Percentiles rank a stretch among this genome's conserved stretches.
Conservation (phyloP, 78 protist genomes). For the Mantamonas sphyraenae region DNA sequence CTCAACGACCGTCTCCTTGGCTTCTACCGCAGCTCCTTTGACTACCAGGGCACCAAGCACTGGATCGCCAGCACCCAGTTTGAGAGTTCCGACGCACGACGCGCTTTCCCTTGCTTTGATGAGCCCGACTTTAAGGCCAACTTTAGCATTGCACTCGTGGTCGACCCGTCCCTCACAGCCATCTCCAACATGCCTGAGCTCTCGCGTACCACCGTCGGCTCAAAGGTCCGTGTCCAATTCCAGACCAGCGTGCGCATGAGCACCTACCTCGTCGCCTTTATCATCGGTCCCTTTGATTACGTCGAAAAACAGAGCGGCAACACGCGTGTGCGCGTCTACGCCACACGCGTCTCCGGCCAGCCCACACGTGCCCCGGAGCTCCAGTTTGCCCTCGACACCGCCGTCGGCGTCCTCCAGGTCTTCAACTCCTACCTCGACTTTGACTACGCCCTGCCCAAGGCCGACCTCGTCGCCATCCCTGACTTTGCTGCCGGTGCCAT, state of each 20-base stretch:
- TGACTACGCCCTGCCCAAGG: conserved; percentile 2
- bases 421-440: background rate
- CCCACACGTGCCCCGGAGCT: too few species aligned
- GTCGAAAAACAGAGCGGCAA: too few species aligned
- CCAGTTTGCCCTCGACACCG: too few species aligned
- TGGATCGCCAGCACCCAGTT: too few species aligned
- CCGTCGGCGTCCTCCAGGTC: too few species aligned
- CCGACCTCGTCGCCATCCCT: background rate
- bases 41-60: too few species aligned
- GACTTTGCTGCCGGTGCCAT: conserved; percentile 35
- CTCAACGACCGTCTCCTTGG: too few species aligned
- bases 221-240: conserved; percentile 1
- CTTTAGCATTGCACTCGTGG: conserved; percentile 31
- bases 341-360: too few species aligned
- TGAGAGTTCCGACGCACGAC: conserved; percentile 72
- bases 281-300: conserved; percentile 71
- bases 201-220: background rate
- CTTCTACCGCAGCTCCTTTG: too few species aligned
- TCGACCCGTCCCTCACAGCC: background rate
- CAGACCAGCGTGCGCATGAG: conserved; percentile 59
- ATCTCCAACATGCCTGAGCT: conserved; percentile 37
- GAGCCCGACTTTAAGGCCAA: conserved; percentile 78
- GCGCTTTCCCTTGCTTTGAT: conserved; percentile 79
- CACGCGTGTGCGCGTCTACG: too few species aligned
- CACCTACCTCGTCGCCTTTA: conserved; percentile 81